These are phyloP conservation scores for Pulveroboletus sp. DNA, from an alignment of 768 basidiomycete genomes.

Conservation along the genomic window DNA sequence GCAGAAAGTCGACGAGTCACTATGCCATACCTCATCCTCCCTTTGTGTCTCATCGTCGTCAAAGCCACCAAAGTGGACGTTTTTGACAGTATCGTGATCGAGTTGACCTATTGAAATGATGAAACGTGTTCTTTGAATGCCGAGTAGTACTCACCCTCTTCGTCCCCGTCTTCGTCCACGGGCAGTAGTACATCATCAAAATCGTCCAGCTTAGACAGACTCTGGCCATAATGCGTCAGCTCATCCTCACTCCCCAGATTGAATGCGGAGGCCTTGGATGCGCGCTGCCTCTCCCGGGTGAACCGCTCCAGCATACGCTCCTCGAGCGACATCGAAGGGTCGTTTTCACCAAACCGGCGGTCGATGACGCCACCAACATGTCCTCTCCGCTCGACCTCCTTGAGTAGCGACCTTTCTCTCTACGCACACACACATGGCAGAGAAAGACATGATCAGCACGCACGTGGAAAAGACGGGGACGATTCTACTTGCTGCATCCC, in stretches of 20 bases:
- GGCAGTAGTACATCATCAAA: constrained; percentile 61
- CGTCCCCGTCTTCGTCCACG: constrained; percentile 53
- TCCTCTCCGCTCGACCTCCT: constrained; percentile 78
- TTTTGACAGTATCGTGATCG: constrained; percentile 59
- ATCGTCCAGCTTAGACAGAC: constrained; percentile 78
- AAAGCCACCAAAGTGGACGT: constrained; percentile 84
- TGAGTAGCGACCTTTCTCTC: constrained; percentile 84
- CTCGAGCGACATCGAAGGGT: constrained; percentile 88
- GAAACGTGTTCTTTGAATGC: background rate
- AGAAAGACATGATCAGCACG: constrained; percentile 4
- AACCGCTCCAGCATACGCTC: constrained; percentile 97
- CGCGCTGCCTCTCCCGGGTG: constrained; percentile 80
- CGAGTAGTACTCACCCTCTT: constrained; percentile 32
- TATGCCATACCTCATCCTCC: constrained; percentile 43
- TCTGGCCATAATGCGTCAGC: constrained; percentile 88
- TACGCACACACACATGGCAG: constrained; percentile 24
- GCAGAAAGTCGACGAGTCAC: background rate
- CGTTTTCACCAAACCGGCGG: constrained; percentile 93
- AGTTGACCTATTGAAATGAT: constrained; percentile 51
- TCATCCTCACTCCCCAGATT: constrained; percentile 91
- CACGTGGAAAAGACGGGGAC: constrained; percentile 4
- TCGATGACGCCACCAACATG: constrained; percentile 88
- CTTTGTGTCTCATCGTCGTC: constrained; percentile 57
- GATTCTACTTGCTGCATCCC: constrained; percentile 78
- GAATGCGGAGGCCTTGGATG: constrained; percentile 73